Evolutionary conservation across 2,329 filamentous ascomycete species (phyloP).

Genomic region (Sporothrix mexicana): DNA sequence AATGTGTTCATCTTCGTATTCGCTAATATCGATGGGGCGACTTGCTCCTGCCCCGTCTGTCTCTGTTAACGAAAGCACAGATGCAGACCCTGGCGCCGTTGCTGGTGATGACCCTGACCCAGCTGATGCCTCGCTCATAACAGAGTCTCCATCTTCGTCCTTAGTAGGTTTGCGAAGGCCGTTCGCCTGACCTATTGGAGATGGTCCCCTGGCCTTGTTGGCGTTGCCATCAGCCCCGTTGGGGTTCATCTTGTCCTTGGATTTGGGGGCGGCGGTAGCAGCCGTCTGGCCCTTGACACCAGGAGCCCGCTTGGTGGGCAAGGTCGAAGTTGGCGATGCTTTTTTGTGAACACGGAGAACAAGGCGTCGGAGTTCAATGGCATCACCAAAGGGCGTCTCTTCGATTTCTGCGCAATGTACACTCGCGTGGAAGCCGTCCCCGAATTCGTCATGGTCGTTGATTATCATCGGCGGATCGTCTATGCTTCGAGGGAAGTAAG

Average conservation of each 20-base stretch:
- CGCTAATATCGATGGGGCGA: slow-evolving; percentile 37
- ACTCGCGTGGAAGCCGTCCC: slow-evolving; percentile 69
- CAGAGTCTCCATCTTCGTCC: slow-evolving; percentile 17
- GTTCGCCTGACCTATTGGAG: not conserved
- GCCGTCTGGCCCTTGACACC: not conserved
- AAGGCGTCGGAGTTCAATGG: slow-evolving; percentile 77
- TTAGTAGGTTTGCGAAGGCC: slow-evolving; percentile 1
- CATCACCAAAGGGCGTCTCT: slow-evolving; percentile 60
- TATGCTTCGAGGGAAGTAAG: slow-evolving; percentile 75
- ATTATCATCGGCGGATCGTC: slow-evolving; percentile 59
- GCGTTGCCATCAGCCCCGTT: not conserved
- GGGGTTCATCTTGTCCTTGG: not conserved
- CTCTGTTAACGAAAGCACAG: not conserved
- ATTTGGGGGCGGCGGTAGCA: not conserved
- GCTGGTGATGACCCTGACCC: not conserved
- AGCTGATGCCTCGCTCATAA: slow-evolving; percentile 18
- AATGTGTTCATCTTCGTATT: slow-evolving; percentile 60
- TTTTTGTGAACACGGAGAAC: slow-evolving; percentile 55
- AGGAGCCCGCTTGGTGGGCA: not conserved
- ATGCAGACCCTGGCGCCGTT: not conserved
- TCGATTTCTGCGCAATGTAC: slow-evolving; percentile 69
- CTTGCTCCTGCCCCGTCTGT: not conserved
- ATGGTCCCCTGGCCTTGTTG: slow-evolving; percentile 6
- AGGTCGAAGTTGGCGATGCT: not conserved
- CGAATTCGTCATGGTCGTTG: slow-evolving; percentile 69